Evolutionary conservation across 345 rosid species (phyloP), one percentile per base, ranked within the genome.

Genomic region (Stellera chamaejasme): DNA sequence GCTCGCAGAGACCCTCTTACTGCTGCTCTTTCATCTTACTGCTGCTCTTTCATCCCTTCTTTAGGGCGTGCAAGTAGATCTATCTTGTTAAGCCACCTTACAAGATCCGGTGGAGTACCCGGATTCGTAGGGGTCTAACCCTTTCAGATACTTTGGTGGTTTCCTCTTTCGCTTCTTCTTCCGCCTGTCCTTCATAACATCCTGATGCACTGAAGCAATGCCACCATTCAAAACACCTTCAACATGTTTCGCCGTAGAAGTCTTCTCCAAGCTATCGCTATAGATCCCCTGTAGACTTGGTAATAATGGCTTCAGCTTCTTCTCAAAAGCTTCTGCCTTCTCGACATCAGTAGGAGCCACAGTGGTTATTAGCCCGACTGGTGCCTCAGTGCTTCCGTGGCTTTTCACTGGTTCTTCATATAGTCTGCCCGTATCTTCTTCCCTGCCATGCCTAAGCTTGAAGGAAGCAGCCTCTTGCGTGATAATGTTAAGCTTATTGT

Each of bases 101-200:
- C 99, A 2, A 96, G 99, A 63, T 93, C 96, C 0, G 99, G 97
- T 26, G 89, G 97, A 58, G 99, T 96, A 54, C 99, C 99, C 0
- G 97, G 99, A 78, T 93, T 84, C 0, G 91, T 83, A 0, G 94
- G n/a, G 94, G 74, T 93, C 97, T 32, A 85, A 92, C n/a, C 98
- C 98, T 77, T 84, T 89, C 4, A 97, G 99, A 56, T 89, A 93
- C 79, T 76, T 92, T 32, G 39, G 23, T 25, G 98, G 98, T 75
- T 92, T 92, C 76, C 96, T 82, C 84, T 92, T 92, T 67, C 98
- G 86, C 89, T 92, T 92, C 61, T 78, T 92, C 85, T 91, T 91
- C 7, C 76, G 58, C 74, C 86, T 93, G 72, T 84, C 97, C 61
- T 79, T 82, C 79, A 85, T 88, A 62, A 66, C 75, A 50, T 82